Conservation (phyloP, 1,139 yeast genomes). For the Hansenula lynferdii region DNA sequence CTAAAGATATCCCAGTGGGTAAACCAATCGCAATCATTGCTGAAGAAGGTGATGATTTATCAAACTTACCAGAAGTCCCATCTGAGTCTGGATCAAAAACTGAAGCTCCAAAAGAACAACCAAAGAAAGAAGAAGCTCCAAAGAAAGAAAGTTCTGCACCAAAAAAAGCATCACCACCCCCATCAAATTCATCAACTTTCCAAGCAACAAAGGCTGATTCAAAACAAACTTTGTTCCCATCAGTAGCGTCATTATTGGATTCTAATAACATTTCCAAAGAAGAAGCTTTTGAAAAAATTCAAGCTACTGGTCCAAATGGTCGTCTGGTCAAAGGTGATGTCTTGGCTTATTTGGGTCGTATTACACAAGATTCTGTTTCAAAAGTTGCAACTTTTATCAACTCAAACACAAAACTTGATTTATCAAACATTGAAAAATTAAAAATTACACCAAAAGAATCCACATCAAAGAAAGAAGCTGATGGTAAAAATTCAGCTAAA, state of each 20-base stretch:
- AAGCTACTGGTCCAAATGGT: conserved; percentile 88
- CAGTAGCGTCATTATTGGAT: conserved; percentile 66
- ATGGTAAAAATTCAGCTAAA: conserved; percentile 20
- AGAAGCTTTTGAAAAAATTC: conserved; percentile 67
- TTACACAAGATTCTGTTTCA: conserved; percentile 48
- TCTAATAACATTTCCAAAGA: conserved; percentile 56
- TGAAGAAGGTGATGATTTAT: conserved; percentile 80
- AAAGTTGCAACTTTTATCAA: conserved; percentile 53
- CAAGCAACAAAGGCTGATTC: conserved; percentile 44
- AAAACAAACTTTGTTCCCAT: conserved; percentile 67
- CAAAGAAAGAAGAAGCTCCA: conserved; percentile 19
- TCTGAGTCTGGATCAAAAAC: conserved; percentile 21
- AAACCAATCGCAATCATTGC: conserved; percentile 83
- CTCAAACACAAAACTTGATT: conserved; percentile 63
- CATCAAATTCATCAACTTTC: conserved; percentile 11
- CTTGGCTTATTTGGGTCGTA: conserved; percentile 73
- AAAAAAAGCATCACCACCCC: conserved; percentile 14
- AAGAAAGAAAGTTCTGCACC: conserved; percentile 15
- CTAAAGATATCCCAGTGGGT: conserved; percentile 80
- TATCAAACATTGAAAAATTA: conserved; percentile 59
- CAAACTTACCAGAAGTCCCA: conserved; percentile 48
- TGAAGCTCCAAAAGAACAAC: conserved; percentile 18
- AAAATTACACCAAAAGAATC: conserved; percentile 34
- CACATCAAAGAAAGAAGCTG: conserved; percentile 17
- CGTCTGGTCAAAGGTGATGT: conserved; percentile 89